Evolutionary conservation across 164 flowering plant species (phyloP).

Genomic region (Brasenia schreberi): DNA sequence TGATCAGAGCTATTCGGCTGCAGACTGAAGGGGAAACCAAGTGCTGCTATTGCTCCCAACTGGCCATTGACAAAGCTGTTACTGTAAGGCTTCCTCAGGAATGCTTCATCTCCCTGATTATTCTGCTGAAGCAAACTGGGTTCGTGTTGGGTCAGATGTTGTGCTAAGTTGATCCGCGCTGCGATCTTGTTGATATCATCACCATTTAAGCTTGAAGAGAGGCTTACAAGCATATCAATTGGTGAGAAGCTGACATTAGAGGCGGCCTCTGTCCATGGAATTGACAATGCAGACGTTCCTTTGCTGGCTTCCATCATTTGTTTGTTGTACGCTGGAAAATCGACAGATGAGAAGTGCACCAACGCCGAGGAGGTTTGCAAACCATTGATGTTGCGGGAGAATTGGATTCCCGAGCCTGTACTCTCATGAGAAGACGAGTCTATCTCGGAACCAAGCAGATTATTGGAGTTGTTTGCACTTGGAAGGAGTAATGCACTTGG

Average conservation of each 20-base stretch:
- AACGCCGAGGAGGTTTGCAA: not conserved
- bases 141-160: conserved; percentile 17
- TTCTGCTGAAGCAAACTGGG: conserved; percentile 19
- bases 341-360: not conserved
- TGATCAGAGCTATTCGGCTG: conserved; percentile 23
- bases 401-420: conserved; percentile 20
- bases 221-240: conserved; percentile 18
- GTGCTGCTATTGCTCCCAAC: conserved; percentile 27
- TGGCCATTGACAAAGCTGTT: conserved; percentile 3
- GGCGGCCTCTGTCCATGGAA: conserved; percentile 14
- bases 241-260: conserved; percentile 28
- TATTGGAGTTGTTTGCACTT: conserved; percentile 17
- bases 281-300: conserved; percentile 17
- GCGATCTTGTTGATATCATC: conserved; percentile 17
- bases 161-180: conserved; percentile 24
- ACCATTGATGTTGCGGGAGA: conserved; percentile 11
- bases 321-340: not conserved
- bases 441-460: conserved; percentile 28
- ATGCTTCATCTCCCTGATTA: conserved; percentile 18
- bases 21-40: conserved; percentile 54
- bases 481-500: conserved; percentile 10
- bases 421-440: conserved; percentile 35
- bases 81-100: conserved; percentile 7
- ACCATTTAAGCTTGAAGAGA: conserved; percentile 16
- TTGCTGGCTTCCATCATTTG: conserved; percentile 21